phyloP scores from a whole-genome alignment of 2,329 filamentous ascomycete genomes.

The Elsinoe arachidis region DNA sequence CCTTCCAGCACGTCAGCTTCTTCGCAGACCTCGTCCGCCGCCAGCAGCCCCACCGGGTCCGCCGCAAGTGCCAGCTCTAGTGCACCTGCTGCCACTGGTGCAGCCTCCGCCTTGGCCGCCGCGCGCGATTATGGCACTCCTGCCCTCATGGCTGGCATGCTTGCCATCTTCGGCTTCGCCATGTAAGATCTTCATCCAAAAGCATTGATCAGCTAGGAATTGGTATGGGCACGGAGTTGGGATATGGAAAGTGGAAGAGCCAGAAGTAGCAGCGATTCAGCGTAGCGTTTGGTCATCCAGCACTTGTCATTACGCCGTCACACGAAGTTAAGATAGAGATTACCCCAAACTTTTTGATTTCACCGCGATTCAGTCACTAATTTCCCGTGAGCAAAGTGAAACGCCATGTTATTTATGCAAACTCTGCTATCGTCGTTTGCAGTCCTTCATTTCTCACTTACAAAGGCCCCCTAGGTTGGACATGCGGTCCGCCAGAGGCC shows the following conservation, averaged over 20 bases:
- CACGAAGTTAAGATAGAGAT: conserved; percentile 11
- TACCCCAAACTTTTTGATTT: background rate
- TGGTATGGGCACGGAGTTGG: conserved; percentile 7
- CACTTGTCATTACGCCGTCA: conserved; percentile 4
- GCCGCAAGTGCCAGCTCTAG: conserved; percentile 27
- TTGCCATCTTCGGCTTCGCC: conserved; percentile 49
- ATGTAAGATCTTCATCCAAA: conserved; percentile 35
- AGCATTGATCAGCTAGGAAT: conserved; percentile 7
- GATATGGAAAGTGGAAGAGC: conserved; percentile 5
- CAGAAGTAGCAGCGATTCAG: conserved; percentile 12
- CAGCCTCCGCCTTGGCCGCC: conserved; percentile 38
- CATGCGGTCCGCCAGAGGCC: too few relatives aligned
- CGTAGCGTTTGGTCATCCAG: conserved; percentile 5
- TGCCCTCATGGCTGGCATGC: conserved; percentile 44
- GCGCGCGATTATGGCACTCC: conserved; percentile 45
- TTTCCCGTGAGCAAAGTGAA: background rate
- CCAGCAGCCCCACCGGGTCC: conserved; percentile 17
- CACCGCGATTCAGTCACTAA: conserved; percentile 7
- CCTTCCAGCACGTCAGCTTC: conserved; percentile 26
- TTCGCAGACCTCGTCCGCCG: conserved; percentile 18
- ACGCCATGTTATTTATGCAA: background rate
- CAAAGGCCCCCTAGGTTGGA: background rate
- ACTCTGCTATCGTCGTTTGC: background rate
- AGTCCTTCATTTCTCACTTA: background rate
- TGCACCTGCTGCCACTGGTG: conserved; percentile 38